Evolutionary conservation across 225 moss, liverwort and hornwort genomes (phyloP).

Genomic region (Physcomitrium patens): DNA sequence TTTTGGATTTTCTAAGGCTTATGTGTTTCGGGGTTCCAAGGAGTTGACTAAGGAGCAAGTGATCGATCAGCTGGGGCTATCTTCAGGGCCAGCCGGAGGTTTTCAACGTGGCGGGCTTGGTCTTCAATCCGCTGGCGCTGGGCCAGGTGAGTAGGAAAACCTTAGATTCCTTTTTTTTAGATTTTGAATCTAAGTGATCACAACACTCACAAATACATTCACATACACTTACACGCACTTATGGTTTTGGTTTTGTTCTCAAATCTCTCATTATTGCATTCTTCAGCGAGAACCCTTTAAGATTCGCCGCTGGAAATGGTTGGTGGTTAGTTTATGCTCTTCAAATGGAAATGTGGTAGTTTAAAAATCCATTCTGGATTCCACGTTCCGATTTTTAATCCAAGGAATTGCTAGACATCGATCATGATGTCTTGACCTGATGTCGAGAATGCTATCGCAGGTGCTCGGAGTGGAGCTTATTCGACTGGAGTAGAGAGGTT

Average conservation of each 20-base stretch:
- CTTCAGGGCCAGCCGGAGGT: slow-evolving; percentile 54
- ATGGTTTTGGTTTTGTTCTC: not conserved
- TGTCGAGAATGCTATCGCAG: slow-evolving; percentile 43
- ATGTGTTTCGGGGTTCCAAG: slow-evolving; percentile 91
- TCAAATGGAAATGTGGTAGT: not conserved
- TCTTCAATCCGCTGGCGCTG: slow-evolving; percentile 58
- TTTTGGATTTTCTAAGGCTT: slow-evolving; percentile 85
- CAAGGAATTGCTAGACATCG: slow-evolving; percentile 12
- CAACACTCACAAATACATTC: too few relatives aligned
- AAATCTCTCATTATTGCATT: not conserved
- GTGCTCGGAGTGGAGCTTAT: slow-evolving; percentile 76
- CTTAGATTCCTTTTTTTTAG: not conserved
- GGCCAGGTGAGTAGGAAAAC: slow-evolving; percentile 42
- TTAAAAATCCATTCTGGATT: slow-evolving; percentile 5
- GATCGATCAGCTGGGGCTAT: slow-evolving; percentile 86
- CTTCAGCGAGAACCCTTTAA: not conserved
- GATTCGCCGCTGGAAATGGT: slow-evolving; percentile 23
- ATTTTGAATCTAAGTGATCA: not conserved
- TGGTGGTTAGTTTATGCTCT: slow-evolving; percentile 25
- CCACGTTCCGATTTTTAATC: slow-evolving; percentile 8
- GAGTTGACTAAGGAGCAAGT: slow-evolving; percentile 92
- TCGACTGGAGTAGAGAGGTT: slow-evolving; percentile 85
- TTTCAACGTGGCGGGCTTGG: slow-evolving; percentile 68
- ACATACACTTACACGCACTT: too few relatives aligned
- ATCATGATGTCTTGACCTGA: slow-evolving; percentile 23